Base-by-base conservation (phyloP, 768 basidiomycete species). In the Favolaschia claudopus region DNA sequence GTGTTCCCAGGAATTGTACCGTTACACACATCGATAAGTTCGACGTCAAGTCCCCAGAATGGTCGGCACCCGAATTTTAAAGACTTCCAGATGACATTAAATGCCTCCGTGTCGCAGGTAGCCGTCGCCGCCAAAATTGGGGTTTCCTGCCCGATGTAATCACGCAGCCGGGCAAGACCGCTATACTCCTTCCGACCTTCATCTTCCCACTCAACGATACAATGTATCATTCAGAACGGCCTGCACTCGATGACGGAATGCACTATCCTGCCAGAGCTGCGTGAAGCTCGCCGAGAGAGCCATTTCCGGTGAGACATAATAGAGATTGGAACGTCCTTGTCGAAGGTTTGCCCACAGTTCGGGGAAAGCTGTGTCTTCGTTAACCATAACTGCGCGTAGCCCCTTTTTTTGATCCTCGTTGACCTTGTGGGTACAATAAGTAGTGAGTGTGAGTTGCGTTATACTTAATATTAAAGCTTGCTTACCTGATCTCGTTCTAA, bases 401-500 rank as follows among this genome's bases (percentile, higher is more conserved):
- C 63, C 54, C 45, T 64, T 64, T 20, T 29, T 43, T 29, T 52
- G 17, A 12, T 60, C 63, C 29, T 45, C 29, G 17, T 33, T 33
- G 20, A 56, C 63, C 63, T 64, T 20, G n/a, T n/a, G 20, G 0
- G 7, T 20, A 7, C 1, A 32, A 13, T 4, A 19, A 17, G n/a
- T n/a, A n/a, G n/a, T n/a, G n/a, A n/a, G n/a, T n/a, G n/a, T n/a
- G n/a, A n/a, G n/a, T n/a, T n/a, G 9, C n/a, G 12, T 20, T 43
- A 22, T 22, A 25, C 19, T 22, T 5, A 43, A 9, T 6, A 17
- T 7, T 5, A 22, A 27, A 22, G 28, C 42, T 43, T 24, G 28
- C 31, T 9, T 31, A 67, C 65, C 60, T 67, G 60, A 54, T 64
- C 66, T 27, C 28, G 24, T 55, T 65, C 40, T n/a, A 67, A 44